These are phyloP conservation scores for Alnus glutinosa DNA, from an alignment of 306 rosid species.

Conservation along the genomic window DNA sequence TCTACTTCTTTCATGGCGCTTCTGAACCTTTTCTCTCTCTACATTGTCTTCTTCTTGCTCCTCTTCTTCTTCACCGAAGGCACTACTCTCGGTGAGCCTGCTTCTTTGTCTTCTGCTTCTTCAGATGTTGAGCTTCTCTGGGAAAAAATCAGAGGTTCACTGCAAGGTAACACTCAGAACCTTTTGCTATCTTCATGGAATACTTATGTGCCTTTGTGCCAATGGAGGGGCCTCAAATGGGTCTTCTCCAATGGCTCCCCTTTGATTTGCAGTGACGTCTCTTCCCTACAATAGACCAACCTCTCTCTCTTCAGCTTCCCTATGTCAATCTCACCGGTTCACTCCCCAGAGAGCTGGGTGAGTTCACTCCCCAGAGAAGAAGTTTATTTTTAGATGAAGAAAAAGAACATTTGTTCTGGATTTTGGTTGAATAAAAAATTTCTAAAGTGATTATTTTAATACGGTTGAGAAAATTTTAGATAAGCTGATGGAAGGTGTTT, in stretches of 20 bases:
- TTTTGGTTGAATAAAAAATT: too few species aligned
- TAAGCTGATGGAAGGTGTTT: too few species aligned
- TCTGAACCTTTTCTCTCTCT: conserved; percentile 38
- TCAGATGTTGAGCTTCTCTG: conserved; percentile 74
- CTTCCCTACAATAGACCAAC: conserved; percentile 82
- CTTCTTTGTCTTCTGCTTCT: conserved; percentile 36
- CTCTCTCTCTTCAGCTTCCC: conserved; percentile 84
- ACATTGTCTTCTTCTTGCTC: conserved; percentile 38
- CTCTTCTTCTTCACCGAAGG: conserved; percentile 28
- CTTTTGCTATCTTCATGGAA: conserved; percentile 87
- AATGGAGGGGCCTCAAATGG: conserved; percentile 99
- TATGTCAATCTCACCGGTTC: conserved; percentile 95
- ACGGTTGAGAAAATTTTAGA: too few species aligned
- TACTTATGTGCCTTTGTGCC: conserved; percentile 68
- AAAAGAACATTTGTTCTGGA: too few species aligned
- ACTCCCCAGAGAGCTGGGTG: conserved; percentile 79
- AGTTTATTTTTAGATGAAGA: too few species aligned
- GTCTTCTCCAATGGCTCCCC: conserved; percentile 61
- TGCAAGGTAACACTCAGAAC: conserved; percentile 69
- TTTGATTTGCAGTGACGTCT: conserved; percentile 58
- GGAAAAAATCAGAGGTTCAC: conserved; percentile 63
- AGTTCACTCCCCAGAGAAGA: too few species aligned
- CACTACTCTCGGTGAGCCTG: conserved; percentile 10
- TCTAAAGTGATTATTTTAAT: too few species aligned
- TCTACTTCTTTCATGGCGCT: conserved; percentile 49